These are phyloP conservation scores for Pelargonium citronellum DNA, from an alignment of 441 rosid genomes.

Conservation along the genomic window DNA sequence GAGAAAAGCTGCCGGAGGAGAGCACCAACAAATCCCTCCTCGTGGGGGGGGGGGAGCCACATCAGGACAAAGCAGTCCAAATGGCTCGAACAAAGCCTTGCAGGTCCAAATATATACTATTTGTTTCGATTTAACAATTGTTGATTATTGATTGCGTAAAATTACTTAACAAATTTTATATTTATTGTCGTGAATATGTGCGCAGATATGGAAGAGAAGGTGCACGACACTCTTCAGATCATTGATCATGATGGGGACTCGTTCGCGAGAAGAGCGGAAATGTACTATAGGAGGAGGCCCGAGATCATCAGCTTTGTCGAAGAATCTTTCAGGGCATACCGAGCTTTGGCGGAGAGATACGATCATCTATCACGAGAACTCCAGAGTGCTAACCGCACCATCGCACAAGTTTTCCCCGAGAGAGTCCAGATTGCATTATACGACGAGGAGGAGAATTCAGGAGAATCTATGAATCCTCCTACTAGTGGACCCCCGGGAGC, in stretches of 20 bases:
- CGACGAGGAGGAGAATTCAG: constrained; percentile 47
- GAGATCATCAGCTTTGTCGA: constrained; percentile 80
- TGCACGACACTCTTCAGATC: constrained; percentile 52
- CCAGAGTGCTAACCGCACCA: constrained; percentile 86
- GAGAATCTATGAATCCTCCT: constrained; percentile 16
- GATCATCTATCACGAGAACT: constrained; percentile 89
- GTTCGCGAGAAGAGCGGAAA: constrained; percentile 89
- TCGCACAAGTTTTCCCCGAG: constrained; percentile 82
- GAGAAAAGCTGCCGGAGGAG: no score
- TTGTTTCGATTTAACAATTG: no score
- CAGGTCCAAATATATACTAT: constrained; percentile 34
- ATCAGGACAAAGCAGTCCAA: constrained; percentile 92
- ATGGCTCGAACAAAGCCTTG: constrained; percentile 93
- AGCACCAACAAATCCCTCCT: constrained; percentile 88
- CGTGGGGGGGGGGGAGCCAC: constrained; percentile 99
- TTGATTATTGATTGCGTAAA: no score
- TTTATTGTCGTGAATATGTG: neutral
- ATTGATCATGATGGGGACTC: constrained; percentile 91
- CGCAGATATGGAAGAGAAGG: constrained; percentile 87
- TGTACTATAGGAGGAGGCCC: constrained; percentile 89
- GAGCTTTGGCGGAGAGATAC: constrained; percentile 83
- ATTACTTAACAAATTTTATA: no score
- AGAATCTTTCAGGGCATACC: constrained; percentile 76
- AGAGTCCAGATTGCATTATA: constrained; percentile 59
- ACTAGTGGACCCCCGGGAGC: neutral